These are phyloP conservation scores for Starmerella ratchasimensis DNA, from an alignment of 805 yeast species.

Conservation along the genomic window DNA sequence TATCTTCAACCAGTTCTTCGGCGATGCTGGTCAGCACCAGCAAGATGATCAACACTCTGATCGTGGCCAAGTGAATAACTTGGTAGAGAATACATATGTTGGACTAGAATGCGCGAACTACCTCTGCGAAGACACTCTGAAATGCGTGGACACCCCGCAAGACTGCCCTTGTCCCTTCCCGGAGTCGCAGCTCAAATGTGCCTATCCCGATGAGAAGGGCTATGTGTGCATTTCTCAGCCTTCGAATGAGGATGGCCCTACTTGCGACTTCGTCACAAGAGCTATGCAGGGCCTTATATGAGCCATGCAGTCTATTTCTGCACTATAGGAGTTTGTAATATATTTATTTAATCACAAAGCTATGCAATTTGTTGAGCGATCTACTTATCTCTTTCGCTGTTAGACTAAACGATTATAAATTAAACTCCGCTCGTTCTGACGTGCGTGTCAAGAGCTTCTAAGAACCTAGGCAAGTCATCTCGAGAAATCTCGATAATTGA, in stretches of 20 bases:
- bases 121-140: slow-evolving; percentile 70
- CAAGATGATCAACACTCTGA: slow-evolving; percentile 27
- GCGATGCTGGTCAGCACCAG: slow-evolving; percentile 26
- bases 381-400: not conserved
- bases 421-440: too few relatives aligned
- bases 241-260: slow-evolving; percentile 38
- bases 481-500: slow-evolving; percentile 79
- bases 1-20: slow-evolving; percentile 31
- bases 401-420: not conserved
- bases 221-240: slow-evolving; percentile 79
- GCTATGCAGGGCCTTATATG: slow-evolving; percentile 41
- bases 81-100: slow-evolving; percentile 17
- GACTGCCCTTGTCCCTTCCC: slow-evolving; percentile 91
- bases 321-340: too few relatives aligned
- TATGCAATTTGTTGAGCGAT: not conserved
- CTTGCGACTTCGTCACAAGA: slow-evolving; percentile 72
- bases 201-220: slow-evolving; percentile 49
- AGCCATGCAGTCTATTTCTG: too few relatives aligned
- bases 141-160: slow-evolving; percentile 53
- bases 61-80: slow-evolving; percentile 4
- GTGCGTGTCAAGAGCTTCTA: slow-evolving; percentile 56
- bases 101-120: slow-evolving; percentile 44
- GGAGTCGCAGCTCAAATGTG: slow-evolving; percentile 68
- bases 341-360: too few relatives aligned
- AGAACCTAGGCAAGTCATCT: slow-evolving; percentile 76